Percentiles rank a stretch among this genome's conserved stretches.
Evolutionary conservation across 1,139 yeast species (phyloP).

Genomic region (Kodamaea alishanica): DNA sequence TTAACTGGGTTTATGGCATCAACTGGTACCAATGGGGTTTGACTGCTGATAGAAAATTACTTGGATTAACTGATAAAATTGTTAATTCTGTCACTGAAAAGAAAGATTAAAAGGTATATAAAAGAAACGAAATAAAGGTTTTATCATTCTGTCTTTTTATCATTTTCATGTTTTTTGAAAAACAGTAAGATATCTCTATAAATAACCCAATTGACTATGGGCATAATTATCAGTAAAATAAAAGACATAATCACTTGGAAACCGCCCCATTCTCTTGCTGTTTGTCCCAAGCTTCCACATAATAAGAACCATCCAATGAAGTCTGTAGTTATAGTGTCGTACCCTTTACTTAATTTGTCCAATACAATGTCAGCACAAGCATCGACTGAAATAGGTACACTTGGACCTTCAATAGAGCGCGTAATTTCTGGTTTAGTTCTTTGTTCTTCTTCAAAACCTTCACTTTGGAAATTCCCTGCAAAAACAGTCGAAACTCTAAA

Average conservation of each 20-base stretch:
- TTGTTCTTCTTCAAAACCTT: constrained; percentile 82
- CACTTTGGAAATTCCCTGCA: constrained; percentile 89
- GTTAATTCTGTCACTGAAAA: constrained; percentile 22
- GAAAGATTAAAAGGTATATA: constrained; percentile 10
- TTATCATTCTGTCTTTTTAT: constrained; percentile 3
- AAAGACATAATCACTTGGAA: constrained; percentile 48
- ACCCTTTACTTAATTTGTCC: constrained; percentile 57
- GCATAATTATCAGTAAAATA: constrained; percentile 58
- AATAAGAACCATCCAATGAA: constrained; percentile 79
- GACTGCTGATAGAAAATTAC: constrained; percentile 33
- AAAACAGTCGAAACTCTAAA: constrained; percentile 60
- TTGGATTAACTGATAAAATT: constrained; percentile 31
- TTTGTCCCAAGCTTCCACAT: constrained; percentile 62
- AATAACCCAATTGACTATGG: constrained; percentile 55
- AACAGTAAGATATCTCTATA: constrained; percentile 52
- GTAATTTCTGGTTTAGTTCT: constrained; percentile 84
- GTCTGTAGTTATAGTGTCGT: constrained; percentile 78
- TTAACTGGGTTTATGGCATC: constrained; percentile 60
- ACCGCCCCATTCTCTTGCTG: constrained; percentile 62
- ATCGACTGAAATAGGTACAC: constrained; percentile 64
- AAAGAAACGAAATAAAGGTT: constrained; percentile 2
- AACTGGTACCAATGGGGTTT: constrained; percentile 47
- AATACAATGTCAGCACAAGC: constrained; percentile 64
- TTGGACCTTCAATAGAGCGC: constrained; percentile 77
- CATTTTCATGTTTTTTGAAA: constrained; percentile 27